Evolutionary conservation across 176 grass and related monocot species (phyloP), one percentile per base, ranked within the genome.

Genomic region (Olyra latifolia): DNA sequence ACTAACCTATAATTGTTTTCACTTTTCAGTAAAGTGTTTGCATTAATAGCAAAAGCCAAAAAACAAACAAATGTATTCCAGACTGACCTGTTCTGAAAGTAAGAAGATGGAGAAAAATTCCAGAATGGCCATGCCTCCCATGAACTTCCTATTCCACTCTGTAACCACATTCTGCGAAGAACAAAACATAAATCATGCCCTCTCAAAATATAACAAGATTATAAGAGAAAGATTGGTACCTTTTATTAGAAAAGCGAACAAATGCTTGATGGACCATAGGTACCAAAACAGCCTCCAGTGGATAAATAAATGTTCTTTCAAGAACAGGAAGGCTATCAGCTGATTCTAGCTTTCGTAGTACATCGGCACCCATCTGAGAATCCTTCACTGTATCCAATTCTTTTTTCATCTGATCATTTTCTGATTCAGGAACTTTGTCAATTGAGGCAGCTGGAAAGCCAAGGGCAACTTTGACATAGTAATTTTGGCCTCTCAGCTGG

Each of bases 291-390:
- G 92, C 86, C 78, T 98, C 96, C 24, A 90, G 89, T 83, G 96
- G 92, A 63, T 89, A 98, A 79, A 98, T 88, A 83, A 95, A 98
- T 82, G 96, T 98, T 66, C 88, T 98, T 89, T 95, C 92, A 84
- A 95, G 84, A 84, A 89, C 71, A 22, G 84, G 90, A 91, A 89
- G 38, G 47, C 78, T 72, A 91, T 91, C 83, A 53, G 44, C 45
- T 59, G 66, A 77, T 78, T 83, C 89, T 63, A 89, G 62, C 80
- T 87, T 91, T 75, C 45, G 69, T 41, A 60, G 86, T 63, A 47
- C 84, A 55, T 85, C 79, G 78, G 30, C 60, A 58, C 59, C 56
- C 56, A 86, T 35, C 44, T 79, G 80, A 75, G 67, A 23, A 2
- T 85, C 88, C 82, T 89, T 90, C 59, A 49, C 27, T 78, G 79